phyloP scores from a whole-genome alignment of 208 protist genomes.

The Acanthamoeba triangularis region DNA sequence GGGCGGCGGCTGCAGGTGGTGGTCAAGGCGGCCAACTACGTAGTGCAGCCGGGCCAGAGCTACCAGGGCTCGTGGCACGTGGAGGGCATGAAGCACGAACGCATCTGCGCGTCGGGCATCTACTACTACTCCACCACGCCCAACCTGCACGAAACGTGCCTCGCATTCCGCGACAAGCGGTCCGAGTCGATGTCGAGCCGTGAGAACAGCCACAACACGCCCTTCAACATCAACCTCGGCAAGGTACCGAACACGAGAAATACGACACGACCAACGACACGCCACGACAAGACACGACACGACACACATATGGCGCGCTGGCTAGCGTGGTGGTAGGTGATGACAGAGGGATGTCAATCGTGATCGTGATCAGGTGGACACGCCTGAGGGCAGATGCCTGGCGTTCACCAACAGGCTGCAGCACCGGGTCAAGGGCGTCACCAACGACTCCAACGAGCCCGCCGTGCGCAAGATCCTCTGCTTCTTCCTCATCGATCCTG shows the following conservation, averaged over 20 bases:
- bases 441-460: slow-evolving; percentile 26
- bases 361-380: slow-evolving; percentile 24
- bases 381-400: slow-evolving; percentile 80
- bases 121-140: slow-evolving; percentile 83
- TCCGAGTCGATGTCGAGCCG: neutral
- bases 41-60: slow-evolving; percentile 58
- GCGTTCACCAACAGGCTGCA: slow-evolving; percentile 84
- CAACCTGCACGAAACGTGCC: slow-evolving; percentile 71
- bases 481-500: slow-evolving; percentile 85
- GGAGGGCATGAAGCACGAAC: slow-evolving; percentile 86
- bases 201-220: neutral
- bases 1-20: slow-evolving; percentile 84
- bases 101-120: slow-evolving; percentile 84
- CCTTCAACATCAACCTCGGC: neutral
- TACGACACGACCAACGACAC: no score
- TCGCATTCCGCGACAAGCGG: slow-evolving; percentile 73
- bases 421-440: slow-evolving; percentile 79
- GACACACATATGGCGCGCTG: neutral
- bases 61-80: slow-evolving; percentile 78
- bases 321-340: neutral
- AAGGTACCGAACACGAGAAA: neutral
- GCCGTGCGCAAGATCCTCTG: slow-evolving; percentile 83
- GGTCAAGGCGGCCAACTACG: slow-evolving; percentile 85
- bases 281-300: neutral
- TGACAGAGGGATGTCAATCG: neutral